A percentile compares a stretch with the other conserved stretches of the same genome.
Conservation (phyloP, 176 grass and related monocot species). For the Aechmea fasciata region DNA sequence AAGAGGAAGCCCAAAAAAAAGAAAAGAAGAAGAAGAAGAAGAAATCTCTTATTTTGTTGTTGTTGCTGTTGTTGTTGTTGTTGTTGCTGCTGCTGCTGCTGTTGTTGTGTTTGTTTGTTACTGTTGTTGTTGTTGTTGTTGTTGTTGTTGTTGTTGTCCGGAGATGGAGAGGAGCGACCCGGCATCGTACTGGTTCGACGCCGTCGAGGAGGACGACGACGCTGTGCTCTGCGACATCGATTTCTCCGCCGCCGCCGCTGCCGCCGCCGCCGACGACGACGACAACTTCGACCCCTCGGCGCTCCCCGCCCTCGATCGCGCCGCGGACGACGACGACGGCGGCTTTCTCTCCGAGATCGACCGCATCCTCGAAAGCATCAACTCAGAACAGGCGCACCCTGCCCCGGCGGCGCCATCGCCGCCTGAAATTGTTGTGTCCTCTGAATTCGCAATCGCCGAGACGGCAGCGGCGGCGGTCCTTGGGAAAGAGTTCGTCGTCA, state of each 20-base stretch:
- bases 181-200: conserved; percentile 80
- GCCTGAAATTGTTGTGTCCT: not conserved
- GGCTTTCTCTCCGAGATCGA: conserved; percentile 95
- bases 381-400: conserved; percentile 28
- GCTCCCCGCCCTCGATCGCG: conserved; percentile 44
- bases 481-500: not conserved
- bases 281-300: conserved; percentile 57
- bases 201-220: too few relatives aligned
- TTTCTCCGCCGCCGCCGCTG: too few relatives aligned
- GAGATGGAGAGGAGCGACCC: conserved; percentile 28
- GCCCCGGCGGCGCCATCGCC: not conserved
- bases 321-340: conserved; percentile 52
- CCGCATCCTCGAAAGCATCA: conserved; percentile 84
- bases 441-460: not conserved
- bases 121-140: not conserved
- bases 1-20: not conserved
- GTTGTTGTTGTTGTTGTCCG: conserved; percentile 18
- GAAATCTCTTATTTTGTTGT: conserved; percentile 7
- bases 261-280: too few relatives aligned
- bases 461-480: not conserved
- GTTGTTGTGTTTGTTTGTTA: conserved; percentile 10
- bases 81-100: not conserved
- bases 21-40: conserved; percentile 27
- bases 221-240: too few relatives aligned
- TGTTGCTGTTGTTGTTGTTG: conserved; percentile 6